Base-by-base conservation (phyloP, 441 rosid genomes). In the Geranium incanum region DNA sequence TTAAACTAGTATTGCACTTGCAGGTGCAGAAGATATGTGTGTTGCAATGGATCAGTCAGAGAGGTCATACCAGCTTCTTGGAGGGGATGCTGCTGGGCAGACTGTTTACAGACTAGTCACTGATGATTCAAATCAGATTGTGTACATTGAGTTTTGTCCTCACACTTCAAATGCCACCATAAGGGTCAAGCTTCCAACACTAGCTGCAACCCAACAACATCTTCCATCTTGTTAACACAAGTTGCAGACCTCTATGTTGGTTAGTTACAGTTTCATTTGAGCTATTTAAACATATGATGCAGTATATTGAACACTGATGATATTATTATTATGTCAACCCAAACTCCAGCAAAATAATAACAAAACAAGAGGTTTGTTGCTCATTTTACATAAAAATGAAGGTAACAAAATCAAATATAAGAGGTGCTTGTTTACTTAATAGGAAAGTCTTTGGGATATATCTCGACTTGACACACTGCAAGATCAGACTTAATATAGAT, bases 11-110 rank as follows among this genome's bases (percentile, higher is more conserved):
- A 23, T 15, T 68, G 37, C 33, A 28, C 33, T 43, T 62, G 50
- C 82, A 86, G 97, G 98, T 76, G 71, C 77, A 1, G 91, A 90
- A 66, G 98, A 90, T 80, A 65, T 86, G 68, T 89, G 98, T 71
- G 13, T 88, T 39, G 79, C 93, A 6, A 89, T 91, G 96, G 89
- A 93, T 64, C 83, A 81, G 74, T 81, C 89, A n/a, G 95, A 93
- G 80, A 84, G 79, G 66, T 87, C 98, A 5, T 93, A 91, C 81
- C 88, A 86, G 57, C 85, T 86, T 37, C 90, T 93, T 23, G 96
- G 92, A 21, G 89, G 86, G 28, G 89, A 86, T 71, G 97, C 82
- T 7, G 91, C 92, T 3, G 89, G 96, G 3, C 83, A 93, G 67
- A 78, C 75, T 15, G 71, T 89, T 6, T 90, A 91, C 75, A 74